Evolutionary conservation across 768 basidiomycete genomes (phyloP), one percentile per base, ranked within the genome.

Genomic region (Suillus bovinus): DNA sequence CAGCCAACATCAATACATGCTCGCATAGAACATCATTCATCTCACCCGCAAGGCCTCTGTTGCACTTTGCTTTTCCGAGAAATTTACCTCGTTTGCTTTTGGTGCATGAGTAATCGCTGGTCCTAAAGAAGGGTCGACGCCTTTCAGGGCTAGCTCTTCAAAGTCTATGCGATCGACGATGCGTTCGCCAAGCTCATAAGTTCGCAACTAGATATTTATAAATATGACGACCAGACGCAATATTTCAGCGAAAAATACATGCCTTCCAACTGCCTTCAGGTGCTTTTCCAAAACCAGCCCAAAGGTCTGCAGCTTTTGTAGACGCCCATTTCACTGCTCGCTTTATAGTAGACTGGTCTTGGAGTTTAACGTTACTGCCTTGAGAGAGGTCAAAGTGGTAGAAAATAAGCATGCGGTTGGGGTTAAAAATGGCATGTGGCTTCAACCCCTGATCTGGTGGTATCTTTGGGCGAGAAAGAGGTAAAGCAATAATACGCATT

Each of bases 111-210:
- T 66, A 14, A 84, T 61, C 0, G 78, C 72, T n/a, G 89, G 89
- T 0, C 86, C 89, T 53, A 88, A 68, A 11, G 88, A 84, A 20
- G 89, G 86, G 68, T 93, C 88, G 36, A 94, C 76, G 36, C 83
- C 81, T 72, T 90, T 90, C 67, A 94, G 78, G 9, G 86, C 87
- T 39, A 89, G 79, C 72, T 94, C 91, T 73, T 93, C 92, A 66
- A 92, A 93, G 57, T 92, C 92, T 64, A 92, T 78, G 24, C 83
- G 79, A 73, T 92, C 88, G 24, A 88, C 79, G 2, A 91, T 71
- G 24, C 83, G 83, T 76, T 91, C 87, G 29, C 91, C 91, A 42
- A 81, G 76, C 65, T 82, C 75, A 70, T 86, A 89, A 14, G 84
- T 76, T 71, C 80, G 85, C 31, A 84, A 72, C 91, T 93, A 64